Base-by-base conservation (phyloP, 2,329 filamentous ascomycete species). In the Trichoderma cornu-damae region DNA sequence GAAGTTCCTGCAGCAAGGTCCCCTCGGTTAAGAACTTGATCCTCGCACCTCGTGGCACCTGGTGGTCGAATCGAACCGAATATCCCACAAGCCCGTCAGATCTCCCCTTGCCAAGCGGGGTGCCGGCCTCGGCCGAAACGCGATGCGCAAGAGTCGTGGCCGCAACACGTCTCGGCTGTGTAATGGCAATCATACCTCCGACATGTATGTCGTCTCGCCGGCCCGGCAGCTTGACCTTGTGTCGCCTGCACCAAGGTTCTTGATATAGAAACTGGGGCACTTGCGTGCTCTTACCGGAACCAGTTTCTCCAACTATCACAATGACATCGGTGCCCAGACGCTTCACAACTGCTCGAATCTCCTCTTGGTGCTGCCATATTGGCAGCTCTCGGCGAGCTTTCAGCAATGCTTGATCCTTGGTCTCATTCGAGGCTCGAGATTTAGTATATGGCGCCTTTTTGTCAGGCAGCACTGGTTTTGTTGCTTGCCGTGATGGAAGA, bases 11-110 rank as follows among this genome's bases (percentile, higher is more conserved):
- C 12, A 99, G 78, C 51, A 99, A 78, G 86, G 96, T 97, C 66
- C 94, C 94, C 71, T 99, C 95, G 0, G 94, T 99, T 61, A 99
- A 76, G 66, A 91, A 99, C 68, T 97, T 97, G 73, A 99, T 87
- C 66, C 82, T 86, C 3, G 90, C 89, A n/a, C 85, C 87, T 18
- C 83, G 83, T n/a, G 90, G 89, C 0, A 89, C 84, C 11, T 88
- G 86, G 60, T 92, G 89, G 65, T 99, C 94, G 67, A 99, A 99
- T 57, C 94, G 87, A 32, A 99, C 93, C 3, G 90, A 93, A 69
- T 97, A 99, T 38, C 94, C 94, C 9, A 99, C 92, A 26, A 77
- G 67, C 2, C 81, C 74, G 50, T 81, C 70, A 11, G 65, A 61
- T 6, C 67, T 64, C 4, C 67, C 69, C 11, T 75, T 69, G 0